A percentile compares a stretch with the other conserved stretches of the same genome.
phyloP scores from a whole-genome alignment of 495 filamentous ascomycete species.

The Neurospora cerealis region DNA sequence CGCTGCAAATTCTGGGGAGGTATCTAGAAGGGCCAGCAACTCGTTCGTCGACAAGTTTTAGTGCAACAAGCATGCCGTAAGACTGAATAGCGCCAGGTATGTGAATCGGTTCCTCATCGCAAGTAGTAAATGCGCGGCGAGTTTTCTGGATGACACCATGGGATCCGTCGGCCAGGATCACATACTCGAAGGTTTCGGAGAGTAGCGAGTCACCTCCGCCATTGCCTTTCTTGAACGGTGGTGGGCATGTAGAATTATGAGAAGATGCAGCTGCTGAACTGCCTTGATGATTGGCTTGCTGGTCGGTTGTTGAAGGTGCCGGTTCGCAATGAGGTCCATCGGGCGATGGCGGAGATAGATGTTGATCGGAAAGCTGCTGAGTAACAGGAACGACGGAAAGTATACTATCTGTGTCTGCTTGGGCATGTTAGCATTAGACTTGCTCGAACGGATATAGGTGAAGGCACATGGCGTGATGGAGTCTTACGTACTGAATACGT shows the following conservation, averaged over 20 bases:
- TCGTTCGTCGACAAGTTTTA: slow-evolving; percentile 7
- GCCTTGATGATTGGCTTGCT: not conserved
- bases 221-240: not conserved
- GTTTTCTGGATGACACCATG: slow-evolving; percentile 15
- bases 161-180: slow-evolving; percentile 7
- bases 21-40: slow-evolving; percentile 2
- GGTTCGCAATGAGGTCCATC: not conserved
- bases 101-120: slow-evolving; percentile 17
- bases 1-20: slow-evolving; percentile 14
- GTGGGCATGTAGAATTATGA: not conserved
- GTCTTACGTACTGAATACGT: slow-evolving; percentile 4
- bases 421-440: not conserved
- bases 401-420: not conserved
- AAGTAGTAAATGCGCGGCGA: slow-evolving; percentile 10
- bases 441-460: too few relatives aligned
- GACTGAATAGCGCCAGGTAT: slow-evolving; percentile 17
- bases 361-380: not conserved
- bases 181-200: slow-evolving; percentile 12
- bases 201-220: slow-evolving; percentile 1
- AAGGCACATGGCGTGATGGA: not conserved
- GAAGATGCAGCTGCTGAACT: not conserved
- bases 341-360: not conserved
- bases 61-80: slow-evolving; percentile 16
- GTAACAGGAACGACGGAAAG: slow-evolving; percentile 1
- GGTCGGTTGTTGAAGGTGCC: not conserved